Conservation (phyloP, 2,329 filamentous ascomycete species). For the Boeremia exigua region DNA sequence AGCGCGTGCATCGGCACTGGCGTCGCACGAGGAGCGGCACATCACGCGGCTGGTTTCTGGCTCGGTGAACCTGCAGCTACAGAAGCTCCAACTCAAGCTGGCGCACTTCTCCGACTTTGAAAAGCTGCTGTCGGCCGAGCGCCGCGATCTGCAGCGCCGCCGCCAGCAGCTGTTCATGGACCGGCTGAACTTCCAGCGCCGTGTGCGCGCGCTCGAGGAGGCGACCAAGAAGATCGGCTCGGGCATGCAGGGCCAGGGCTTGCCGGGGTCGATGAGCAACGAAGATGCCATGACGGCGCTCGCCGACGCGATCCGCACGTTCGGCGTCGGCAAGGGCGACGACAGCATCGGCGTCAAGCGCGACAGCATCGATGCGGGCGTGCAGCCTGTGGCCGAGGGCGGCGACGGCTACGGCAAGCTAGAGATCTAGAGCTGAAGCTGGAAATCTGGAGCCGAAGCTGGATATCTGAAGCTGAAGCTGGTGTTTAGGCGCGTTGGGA, state of each 20-base stretch:
- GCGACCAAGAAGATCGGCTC: constrained; percentile 61
- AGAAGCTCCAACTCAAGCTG: constrained; percentile 95
- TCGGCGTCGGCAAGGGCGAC: constrained; percentile 47
- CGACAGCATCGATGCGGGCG: constrained; percentile 34
- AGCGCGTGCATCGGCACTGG: constrained; percentile 83
- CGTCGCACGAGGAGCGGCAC: constrained; percentile 95
- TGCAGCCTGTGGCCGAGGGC: constrained; percentile 41
- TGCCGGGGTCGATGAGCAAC: constrained; percentile 38
- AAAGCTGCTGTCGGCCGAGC: constrained; percentile 86
- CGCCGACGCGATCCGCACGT: constrained; percentile 41
- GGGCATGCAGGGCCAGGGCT: constrained; percentile 38
- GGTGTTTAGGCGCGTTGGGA: constrained; percentile 17
- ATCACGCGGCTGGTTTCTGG: constrained; percentile 93
- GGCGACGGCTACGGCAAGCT: constrained; percentile 42
- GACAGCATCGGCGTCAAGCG: constrained; percentile 43
- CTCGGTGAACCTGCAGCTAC: constrained; percentile 89
- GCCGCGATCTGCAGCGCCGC: constrained; percentile 87
- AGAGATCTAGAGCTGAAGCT: constrained; percentile 36
- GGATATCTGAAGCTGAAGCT: neutral
- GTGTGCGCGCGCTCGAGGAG: constrained; percentile 83
- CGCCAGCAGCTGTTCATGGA: constrained; percentile 94
- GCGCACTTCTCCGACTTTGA: constrained; percentile 98
- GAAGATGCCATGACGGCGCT: constrained; percentile 45
- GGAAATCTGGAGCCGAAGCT: neutral
- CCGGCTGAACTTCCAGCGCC: constrained; percentile 84